phyloP scores from a whole-genome alignment of 2,329 filamentous ascomycete genomes.

The Penicillium sp. region DNA sequence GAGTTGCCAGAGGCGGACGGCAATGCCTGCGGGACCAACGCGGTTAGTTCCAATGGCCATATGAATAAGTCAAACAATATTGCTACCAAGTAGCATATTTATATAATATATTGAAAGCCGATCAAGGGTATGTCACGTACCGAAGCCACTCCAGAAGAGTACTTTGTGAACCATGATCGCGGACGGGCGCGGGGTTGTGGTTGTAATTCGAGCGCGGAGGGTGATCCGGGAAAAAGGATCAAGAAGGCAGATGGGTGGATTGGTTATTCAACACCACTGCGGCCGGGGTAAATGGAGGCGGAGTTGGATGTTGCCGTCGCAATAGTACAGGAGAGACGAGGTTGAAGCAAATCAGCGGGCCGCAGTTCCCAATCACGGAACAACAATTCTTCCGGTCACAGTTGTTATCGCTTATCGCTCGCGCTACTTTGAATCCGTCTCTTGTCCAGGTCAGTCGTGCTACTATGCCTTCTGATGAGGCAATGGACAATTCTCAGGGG shows the following conservation, averaged over 20 bases:
- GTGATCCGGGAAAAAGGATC: constrained; percentile 2
- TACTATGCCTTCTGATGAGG: constrained; percentile 5
- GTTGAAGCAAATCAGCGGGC: constrained; percentile 31
- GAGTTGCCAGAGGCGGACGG: constrained; percentile 88
- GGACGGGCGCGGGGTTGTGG: constrained; percentile 18
- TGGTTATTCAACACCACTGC: constrained; percentile 9
- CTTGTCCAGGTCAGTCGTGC: constrained; percentile 13
- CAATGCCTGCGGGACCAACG: constrained; percentile 57
- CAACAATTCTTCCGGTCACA: constrained; percentile 10
- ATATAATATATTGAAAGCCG: not conserved
- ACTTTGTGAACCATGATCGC: constrained; percentile 44
- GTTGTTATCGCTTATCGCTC: constrained; percentile 18
- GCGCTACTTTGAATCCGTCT: constrained; percentile 13
- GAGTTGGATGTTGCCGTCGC: constrained; percentile 19
- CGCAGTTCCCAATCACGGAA: constrained; percentile 28
- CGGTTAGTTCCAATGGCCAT: constrained; percentile 9
- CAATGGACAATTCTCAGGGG: constrained; percentile 29
- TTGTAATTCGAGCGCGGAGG: constrained; percentile 3
- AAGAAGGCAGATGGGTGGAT: constrained; percentile 3
- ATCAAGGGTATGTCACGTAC: constrained; percentile 47
- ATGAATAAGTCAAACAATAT: not conserved
- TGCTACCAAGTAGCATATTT: not conserved
- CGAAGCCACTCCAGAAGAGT: constrained; percentile 63
- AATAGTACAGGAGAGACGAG: constrained; percentile 21
- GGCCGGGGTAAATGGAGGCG: constrained; percentile 15